Evolutionary conservation across 345 rosid species (phyloP).

Genomic region (Adansonia digitata): DNA sequence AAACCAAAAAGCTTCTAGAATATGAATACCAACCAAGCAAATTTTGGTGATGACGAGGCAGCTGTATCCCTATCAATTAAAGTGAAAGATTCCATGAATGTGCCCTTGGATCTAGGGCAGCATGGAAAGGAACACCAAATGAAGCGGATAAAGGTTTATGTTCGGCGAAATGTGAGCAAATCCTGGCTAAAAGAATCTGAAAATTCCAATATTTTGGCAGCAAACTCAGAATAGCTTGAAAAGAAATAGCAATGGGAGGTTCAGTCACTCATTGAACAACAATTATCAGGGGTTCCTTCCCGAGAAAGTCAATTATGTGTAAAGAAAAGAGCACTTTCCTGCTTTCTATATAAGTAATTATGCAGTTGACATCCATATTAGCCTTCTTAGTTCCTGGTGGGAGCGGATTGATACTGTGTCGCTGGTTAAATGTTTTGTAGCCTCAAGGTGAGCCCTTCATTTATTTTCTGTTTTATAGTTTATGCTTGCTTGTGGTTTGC

Average conservation of each 20-base stretch:
- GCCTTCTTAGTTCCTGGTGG: too few relatives aligned
- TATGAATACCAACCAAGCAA: neutral
- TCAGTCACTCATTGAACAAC: neutral
- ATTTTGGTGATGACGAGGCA: neutral
- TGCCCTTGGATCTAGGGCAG: neutral
- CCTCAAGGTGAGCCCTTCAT: too few relatives aligned
- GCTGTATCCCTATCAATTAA: neutral
- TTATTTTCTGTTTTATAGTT: too few relatives aligned
- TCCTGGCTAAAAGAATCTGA: neutral
- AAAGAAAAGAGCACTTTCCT: neutral
- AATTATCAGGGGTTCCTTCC: neutral
- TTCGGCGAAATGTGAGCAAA: neutral
- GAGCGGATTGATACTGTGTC: neutral
- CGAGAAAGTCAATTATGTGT: neutral
- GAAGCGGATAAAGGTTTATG: conserved; percentile 6
- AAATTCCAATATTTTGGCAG: neutral
- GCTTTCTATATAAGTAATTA: neutral
- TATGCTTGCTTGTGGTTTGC: too few relatives aligned
- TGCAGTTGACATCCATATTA: neutral
- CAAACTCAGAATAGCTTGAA: neutral
- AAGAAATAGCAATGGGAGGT: neutral
- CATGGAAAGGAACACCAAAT: too few relatives aligned
- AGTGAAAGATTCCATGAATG: neutral
- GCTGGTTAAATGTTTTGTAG: too few relatives aligned
- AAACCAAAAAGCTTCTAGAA: neutral